phyloP scores from a whole-genome alignment of 176 grass and related monocot species.

The Oryza meyeriana region DNA sequence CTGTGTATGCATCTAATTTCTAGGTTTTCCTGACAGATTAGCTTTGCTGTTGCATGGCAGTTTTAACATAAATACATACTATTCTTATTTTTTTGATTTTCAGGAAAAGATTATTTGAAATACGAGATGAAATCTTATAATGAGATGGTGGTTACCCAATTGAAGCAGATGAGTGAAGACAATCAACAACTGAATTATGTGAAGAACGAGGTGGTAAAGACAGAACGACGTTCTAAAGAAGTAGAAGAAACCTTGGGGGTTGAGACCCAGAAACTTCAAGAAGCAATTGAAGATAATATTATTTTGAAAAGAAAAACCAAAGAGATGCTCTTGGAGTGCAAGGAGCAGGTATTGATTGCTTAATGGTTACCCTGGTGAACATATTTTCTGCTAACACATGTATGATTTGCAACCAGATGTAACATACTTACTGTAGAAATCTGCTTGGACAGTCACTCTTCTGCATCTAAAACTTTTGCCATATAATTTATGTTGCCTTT shows the following conservation, averaged over 20 bases:
- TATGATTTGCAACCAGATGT: not conserved
- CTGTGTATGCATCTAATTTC: slow-evolving; percentile 1
- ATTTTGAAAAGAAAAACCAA: slow-evolving; percentile 49
- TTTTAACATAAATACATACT: slow-evolving; percentile 1
- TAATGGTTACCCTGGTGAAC: not conserved
- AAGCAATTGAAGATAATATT: slow-evolving; percentile 46
- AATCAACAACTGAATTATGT: slow-evolving; percentile 66
- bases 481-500: not conserved
- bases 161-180: slow-evolving; percentile 90
- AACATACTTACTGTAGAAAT: not conserved
- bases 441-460: not conserved
- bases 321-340: slow-evolving; percentile 60
- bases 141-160: slow-evolving; percentile 73
- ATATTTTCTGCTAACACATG: not conserved
- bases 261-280: slow-evolving; percentile 48
- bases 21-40: not conserved
- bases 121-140: slow-evolving; percentile 88
- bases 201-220: slow-evolving; percentile 59
- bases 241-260: slow-evolving; percentile 55
- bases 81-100: slow-evolving; percentile 9
- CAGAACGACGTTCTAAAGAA: slow-evolving; percentile 47
- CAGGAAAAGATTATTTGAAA: slow-evolving; percentile 68
- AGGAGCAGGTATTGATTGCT: slow-evolving; percentile 62
- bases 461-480: not conserved
- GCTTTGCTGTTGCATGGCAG: not conserved